Base-by-base conservation (phyloP, 768 basidiomycete species). In the Russula virescens region DNA sequence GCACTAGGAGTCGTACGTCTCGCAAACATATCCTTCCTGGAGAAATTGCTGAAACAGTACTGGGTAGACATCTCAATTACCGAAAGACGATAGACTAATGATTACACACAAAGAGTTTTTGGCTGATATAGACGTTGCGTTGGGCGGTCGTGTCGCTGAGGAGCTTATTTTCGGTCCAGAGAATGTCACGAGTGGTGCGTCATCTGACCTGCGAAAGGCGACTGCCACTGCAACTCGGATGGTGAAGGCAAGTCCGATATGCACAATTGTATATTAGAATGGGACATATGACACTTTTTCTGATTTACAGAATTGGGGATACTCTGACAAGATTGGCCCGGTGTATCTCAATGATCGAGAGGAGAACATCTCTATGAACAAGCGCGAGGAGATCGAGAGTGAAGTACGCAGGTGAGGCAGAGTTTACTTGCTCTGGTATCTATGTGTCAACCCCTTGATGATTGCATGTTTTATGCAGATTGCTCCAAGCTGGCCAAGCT, bases 61-160 rank as follows among this genome's bases (percentile, higher is more conserved):
- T 19, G 46, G 50, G 34, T 43, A 75, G 90, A 94, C 92, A 19
- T 83, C 87, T 48, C 80, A 83, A 71, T 77, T 94, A 53, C 92
- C 93, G 2, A 83, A 89, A 69, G 80, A 86, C 63, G 92, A 95
- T 73, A 81, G 85, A 63, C 79, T 77, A 62, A 91, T 90, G 31
- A 73, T 91, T 34, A 87, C 83, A 43, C 76, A 81, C 47, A 89
- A 83, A 64, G 86, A 95, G 73, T 93, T 84, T 72, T 78, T 86
- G 48, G 90, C 90, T 19, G 77, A 79, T 66, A 93, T 98, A 68
- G 96, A 97, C 73, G 94, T 97, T 25, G 85, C 83, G 35, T 89
- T 98, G 81, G 96, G 94, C 13, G 96, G 97, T 23, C 88, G 97
- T 53, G 90, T 94, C 7, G 97, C 97, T 25, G 97, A 99, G 74